Conservation (phyloP, 192 early-diverging fungal genomes). For the Chytriomyces sp. region DNA sequence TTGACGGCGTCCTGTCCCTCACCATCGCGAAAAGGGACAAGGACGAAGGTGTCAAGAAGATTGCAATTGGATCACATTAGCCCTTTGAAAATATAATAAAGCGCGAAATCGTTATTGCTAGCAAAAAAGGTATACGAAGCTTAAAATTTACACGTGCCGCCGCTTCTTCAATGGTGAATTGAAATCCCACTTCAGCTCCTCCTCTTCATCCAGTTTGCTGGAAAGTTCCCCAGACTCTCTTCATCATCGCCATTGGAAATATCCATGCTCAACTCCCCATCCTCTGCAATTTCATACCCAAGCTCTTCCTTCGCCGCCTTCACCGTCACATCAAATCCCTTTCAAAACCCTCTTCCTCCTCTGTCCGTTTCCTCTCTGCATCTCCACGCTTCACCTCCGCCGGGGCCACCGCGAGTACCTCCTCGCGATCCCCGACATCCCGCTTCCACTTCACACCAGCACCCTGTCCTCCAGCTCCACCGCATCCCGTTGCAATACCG, state of each 20-base stretch:
- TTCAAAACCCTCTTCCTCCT: constrained; percentile 11
- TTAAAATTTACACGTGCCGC: neutral
- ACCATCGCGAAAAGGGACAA: neutral
- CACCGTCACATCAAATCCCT: neutral
- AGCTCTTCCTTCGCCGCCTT: constrained; percentile 22
- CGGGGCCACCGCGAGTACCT: neutral
- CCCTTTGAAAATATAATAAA: too few relatives aligned
- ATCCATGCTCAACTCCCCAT: constrained; percentile 3
- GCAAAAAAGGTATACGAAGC: too few relatives aligned
- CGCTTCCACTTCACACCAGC: constrained; percentile 5
- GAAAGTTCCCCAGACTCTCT: neutral
- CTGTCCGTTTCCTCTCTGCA: neutral
- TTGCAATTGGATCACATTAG: neutral
- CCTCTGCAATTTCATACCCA: neutral
- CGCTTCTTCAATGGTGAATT: constrained; percentile 12
- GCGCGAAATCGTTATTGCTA: too few relatives aligned
- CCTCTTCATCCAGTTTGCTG: neutral
- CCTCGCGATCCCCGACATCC: neutral
- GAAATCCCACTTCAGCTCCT: neutral
- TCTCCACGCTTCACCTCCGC: neutral
- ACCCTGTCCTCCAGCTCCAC: neutral
- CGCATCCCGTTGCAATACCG: neutral
- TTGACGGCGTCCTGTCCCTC: neutral
- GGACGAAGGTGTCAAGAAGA: neutral
- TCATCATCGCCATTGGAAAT: neutral